These are phyloP conservation scores for Imleria badia DNA, from an alignment of 768 basidiomycete species.

Conservation along the genomic window DNA sequence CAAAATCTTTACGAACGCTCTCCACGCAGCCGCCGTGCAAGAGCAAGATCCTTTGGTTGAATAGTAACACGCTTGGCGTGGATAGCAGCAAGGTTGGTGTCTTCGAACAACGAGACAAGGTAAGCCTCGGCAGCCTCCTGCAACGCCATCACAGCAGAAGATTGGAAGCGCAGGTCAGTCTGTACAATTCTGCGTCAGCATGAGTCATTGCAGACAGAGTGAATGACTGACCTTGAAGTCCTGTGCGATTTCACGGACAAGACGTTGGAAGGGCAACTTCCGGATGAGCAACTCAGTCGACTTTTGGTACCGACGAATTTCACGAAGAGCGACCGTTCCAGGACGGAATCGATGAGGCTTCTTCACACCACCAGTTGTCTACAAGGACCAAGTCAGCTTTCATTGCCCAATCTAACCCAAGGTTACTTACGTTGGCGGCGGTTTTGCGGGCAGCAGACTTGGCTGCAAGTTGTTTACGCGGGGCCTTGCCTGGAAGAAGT, in stretches of 20 bases:
- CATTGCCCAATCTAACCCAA: too few species aligned
- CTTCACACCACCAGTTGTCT: conserved; percentile 85
- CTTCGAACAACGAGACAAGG: conserved; percentile 76
- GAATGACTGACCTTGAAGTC: conserved; percentile 72
- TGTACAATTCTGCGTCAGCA: conserved; percentile 20
- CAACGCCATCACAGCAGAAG: conserved; percentile 82
- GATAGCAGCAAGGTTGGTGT: conserved; percentile 81
- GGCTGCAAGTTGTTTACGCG: conserved; percentile 70
- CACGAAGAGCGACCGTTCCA: conserved; percentile 86
- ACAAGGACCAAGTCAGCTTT: too few species aligned
- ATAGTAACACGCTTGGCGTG: conserved; percentile 84
- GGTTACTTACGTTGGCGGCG: conserved; percentile 39
- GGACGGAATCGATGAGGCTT: too few species aligned
- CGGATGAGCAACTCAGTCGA: conserved; percentile 84
- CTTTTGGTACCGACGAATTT: conserved; percentile 87
- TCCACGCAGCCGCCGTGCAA: conserved; percentile 75
- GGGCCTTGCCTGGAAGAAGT: conserved; percentile 49
- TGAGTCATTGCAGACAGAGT: conserved; percentile 16
- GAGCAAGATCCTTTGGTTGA: conserved; percentile 82
- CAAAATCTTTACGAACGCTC: conserved; percentile 49
- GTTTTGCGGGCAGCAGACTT: conserved; percentile 63
- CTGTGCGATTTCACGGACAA: conserved; percentile 88
- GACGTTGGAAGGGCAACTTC: conserved; percentile 88
- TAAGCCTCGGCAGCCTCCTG: conserved; percentile 86
- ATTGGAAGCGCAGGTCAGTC: conserved; percentile 88